These are phyloP conservation scores for Ormosia emarginata DNA, from an alignment of 306 rosid genomes.

Conservation along the genomic window DNA sequence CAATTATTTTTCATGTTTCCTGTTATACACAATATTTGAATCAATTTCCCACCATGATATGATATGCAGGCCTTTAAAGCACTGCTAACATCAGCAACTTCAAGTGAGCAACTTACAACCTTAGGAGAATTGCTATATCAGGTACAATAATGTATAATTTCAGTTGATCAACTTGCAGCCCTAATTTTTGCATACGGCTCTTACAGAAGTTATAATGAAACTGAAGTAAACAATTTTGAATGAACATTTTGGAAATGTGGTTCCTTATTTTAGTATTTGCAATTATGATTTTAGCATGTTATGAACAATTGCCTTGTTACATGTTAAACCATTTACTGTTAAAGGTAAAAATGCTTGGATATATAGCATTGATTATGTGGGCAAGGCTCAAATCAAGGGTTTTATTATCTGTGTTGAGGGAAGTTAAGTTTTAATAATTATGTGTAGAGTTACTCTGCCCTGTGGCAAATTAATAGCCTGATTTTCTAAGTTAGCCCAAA, in stretches of 20 bases:
- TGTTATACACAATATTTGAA: neutral
- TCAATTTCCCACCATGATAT: neutral
- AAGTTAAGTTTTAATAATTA: neutral
- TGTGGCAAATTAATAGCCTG: neutral
- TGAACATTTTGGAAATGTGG: neutral
- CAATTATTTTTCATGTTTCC: neutral
- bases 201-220: slow-evolving; percentile 1
- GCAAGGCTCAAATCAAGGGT: neutral
- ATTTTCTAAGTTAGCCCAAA: neutral
- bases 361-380: neutral
- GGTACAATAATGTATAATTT: slow-evolving; percentile 40
- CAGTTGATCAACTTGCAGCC: slow-evolving; percentile 7
- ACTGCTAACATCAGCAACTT: slow-evolving; percentile 66
- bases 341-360: neutral
- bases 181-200: neutral
- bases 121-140: slow-evolving; percentile 93
- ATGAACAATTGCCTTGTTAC: neutral
- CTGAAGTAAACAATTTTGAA: neutral
- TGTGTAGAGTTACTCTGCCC: neutral
- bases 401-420: too few species aligned
- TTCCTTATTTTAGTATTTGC: slow-evolving; percentile 3
- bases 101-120: slow-evolving; percentile 71
- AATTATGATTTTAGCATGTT: neutral
- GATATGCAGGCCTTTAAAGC: slow-evolving; percentile 76
- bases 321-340: neutral